Conservation (phyloP, 192 early-diverging fungal species). For the Coemansia sp. region DNA sequence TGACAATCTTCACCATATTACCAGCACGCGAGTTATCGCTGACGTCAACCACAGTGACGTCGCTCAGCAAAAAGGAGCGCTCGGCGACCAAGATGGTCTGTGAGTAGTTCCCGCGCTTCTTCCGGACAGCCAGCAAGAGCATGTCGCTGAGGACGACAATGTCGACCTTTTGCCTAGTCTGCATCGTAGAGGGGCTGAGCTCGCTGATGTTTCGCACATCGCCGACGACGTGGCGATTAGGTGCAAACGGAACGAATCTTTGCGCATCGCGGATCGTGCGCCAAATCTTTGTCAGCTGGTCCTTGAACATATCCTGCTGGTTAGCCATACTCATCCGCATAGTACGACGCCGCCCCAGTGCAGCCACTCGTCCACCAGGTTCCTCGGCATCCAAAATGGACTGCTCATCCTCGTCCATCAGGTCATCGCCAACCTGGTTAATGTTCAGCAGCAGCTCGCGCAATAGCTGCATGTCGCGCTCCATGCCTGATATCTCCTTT, state of each 20-base stretch:
- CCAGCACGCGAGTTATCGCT: conserved; percentile 75
- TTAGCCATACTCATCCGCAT: conserved; percentile 57
- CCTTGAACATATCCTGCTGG: conserved; percentile 56
- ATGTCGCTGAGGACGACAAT: conserved; percentile 85
- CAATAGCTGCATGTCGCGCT: conserved; percentile 68
- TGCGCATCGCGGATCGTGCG: conserved; percentile 55
- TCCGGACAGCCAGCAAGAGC: conserved; percentile 75
- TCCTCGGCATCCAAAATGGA: conserved; percentile 27
- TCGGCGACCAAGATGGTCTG: conserved; percentile 78
- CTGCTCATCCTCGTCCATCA: conserved; percentile 52
- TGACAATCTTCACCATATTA: conserved; percentile 81
- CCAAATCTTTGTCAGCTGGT: conserved; percentile 54
- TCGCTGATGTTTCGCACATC: conserved; percentile 74
- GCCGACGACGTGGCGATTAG: conserved; percentile 71
- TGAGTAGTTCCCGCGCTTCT: conserved; percentile 68
- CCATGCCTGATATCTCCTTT: conserved; percentile 74
- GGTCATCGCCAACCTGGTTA: conserved; percentile 59
- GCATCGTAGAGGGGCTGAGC: conserved; percentile 73
- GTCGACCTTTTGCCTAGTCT: conserved; percentile 74
- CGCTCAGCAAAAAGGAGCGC: conserved; percentile 72
- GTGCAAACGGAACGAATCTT: conserved; percentile 67
- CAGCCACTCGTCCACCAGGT: conserved; percentile 3
- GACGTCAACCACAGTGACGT: conserved; percentile 82
- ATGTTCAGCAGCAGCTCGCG: conserved; percentile 63
- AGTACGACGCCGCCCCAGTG: conserved; percentile 46